Percentiles rank a stretch among this genome's conserved stretches.
These are phyloP conservation scores for Sporodiniella umbellata DNA, from an alignment of 371 early-diverging fungal species.

Conservation along the genomic window DNA sequence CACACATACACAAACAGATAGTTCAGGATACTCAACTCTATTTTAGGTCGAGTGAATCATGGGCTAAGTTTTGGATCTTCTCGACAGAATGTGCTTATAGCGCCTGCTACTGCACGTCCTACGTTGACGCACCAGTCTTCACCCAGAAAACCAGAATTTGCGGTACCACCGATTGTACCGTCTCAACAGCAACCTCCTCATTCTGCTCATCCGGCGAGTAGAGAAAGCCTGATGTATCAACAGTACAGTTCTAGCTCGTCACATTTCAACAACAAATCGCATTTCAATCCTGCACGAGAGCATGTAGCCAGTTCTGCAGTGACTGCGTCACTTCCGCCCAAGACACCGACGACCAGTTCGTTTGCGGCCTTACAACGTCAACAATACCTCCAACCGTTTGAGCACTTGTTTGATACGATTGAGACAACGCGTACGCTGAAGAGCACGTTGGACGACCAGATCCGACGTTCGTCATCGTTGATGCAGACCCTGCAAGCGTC, in stretches of 20 bases:
- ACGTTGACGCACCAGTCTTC: slow-evolving; percentile 25
- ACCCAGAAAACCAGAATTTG: slow-evolving; percentile 38
- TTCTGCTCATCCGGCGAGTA: slow-evolving; percentile 16
- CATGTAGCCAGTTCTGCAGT: slow-evolving; percentile 17
- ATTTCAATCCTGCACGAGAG: slow-evolving; percentile 1
- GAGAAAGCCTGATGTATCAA: slow-evolving; percentile 14
- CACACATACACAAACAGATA: background rate
- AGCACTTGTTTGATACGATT: slow-evolving; percentile 60
- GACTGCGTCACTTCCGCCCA: slow-evolving; percentile 19
- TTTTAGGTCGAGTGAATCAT: background rate
- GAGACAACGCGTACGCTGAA: slow-evolving; percentile 61
- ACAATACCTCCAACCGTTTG: slow-evolving; percentile 56
- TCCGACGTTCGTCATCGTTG: slow-evolving; percentile 71
- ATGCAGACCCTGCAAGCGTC: slow-evolving; percentile 76
- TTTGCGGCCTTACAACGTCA: slow-evolving; percentile 37
- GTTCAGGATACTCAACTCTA: no score
- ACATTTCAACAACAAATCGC: background rate
- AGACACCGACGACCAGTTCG: slow-evolving; percentile 32
- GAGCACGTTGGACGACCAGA: slow-evolving; percentile 71
- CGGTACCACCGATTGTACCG: slow-evolving; percentile 50
- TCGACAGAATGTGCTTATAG: slow-evolving; percentile 1
- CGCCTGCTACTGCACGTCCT: slow-evolving; percentile 6
- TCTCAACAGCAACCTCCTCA: slow-evolving; percentile 47
- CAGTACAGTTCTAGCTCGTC: slow-evolving; percentile 13
- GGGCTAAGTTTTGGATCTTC: background rate